Percentiles rank a stretch among this genome's conserved stretches.
Evolutionary conservation across 805 yeast genomes (phyloP).

Genomic region (Cephaloascus fragrans): DNA sequence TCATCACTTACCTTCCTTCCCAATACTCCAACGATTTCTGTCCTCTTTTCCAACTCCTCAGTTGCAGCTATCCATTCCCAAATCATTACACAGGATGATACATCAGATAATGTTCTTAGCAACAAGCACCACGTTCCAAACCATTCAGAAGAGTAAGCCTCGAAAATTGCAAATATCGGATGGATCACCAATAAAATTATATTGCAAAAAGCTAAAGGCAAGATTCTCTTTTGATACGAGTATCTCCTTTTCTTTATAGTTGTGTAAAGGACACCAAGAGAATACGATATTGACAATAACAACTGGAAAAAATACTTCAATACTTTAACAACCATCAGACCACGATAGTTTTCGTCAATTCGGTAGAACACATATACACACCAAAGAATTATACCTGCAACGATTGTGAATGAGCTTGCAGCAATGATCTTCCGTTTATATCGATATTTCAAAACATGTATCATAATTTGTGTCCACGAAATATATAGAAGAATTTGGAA

Average conservation of each 20-base stretch:
- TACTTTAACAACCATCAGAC: conserved; percentile 11
- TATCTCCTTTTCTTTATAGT: conserved; percentile 25
- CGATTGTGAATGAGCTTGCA: conserved; percentile 19
- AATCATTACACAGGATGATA: conserved; percentile 40
- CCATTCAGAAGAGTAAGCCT: conserved; percentile 20
- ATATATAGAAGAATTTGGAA: conserved; percentile 34
- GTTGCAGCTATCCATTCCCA: conserved; percentile 64
- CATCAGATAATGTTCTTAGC: conserved; percentile 34
- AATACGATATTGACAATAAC: conserved; percentile 18
- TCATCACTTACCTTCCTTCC: conserved; percentile 50
- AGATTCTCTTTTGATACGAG: conserved; percentile 33
- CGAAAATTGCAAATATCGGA: conserved; percentile 16
- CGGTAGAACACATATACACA: conserved; percentile 6
- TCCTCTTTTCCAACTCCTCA: conserved; percentile 34
- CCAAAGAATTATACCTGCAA: conserved; percentile 11
- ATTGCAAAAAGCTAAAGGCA: conserved; percentile 40
- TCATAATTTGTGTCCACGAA: conserved; percentile 46
- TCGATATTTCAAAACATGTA: conserved; percentile 22
- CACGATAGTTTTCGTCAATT: conserved; percentile 1
- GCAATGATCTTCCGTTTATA: conserved; percentile 17
- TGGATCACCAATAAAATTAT: conserved; percentile 29
- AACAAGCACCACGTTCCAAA: conserved; percentile 40
- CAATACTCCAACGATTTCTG: conserved; percentile 47
- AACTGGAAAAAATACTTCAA: conserved; percentile 18
- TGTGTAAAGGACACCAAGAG: conserved; percentile 26